Percentiles rank a stretch among this genome's conserved stretches.
Evolutionary conservation across 177 flowering plant species (phyloP).

Genomic region (Vitis hybrid): DNA sequence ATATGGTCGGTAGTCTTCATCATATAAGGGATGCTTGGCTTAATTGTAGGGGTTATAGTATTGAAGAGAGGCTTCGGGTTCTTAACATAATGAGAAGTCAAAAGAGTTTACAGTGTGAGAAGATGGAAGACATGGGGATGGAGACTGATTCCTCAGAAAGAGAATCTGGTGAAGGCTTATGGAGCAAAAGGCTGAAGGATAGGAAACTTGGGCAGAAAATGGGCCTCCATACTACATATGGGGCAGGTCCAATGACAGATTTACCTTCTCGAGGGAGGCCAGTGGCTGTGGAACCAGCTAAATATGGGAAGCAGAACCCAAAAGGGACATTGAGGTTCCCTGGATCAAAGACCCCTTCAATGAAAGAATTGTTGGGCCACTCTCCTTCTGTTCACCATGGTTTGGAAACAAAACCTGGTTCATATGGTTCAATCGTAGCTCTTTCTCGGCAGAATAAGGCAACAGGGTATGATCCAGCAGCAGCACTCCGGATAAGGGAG

Average conservation of each 20-base stretch:
- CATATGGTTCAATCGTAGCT: slow-evolving; percentile 17
- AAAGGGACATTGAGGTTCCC: slow-evolving; percentile 64
- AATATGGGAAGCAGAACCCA: slow-evolving; percentile 48
- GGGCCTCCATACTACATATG: slow-evolving; percentile 31
- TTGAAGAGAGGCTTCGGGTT: slow-evolving; percentile 75
- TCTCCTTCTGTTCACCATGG: slow-evolving; percentile 33
- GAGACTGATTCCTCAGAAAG: slow-evolving; percentile 57
- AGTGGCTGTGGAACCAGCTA: slow-evolving; percentile 31
- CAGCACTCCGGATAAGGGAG: slow-evolving; percentile 30
- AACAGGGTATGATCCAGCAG: slow-evolving; percentile 42
- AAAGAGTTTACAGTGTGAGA: slow-evolving; percentile 65
- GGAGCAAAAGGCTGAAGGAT: slow-evolving; percentile 50
- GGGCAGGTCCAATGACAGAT: slow-evolving; percentile 32
- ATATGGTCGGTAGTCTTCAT: slow-evolving; percentile 58
- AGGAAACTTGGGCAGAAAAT: slow-evolving; percentile 33
- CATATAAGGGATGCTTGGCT: slow-evolving; percentile 74
- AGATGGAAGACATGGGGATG: slow-evolving; percentile 39
- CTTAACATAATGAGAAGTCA: slow-evolving; percentile 67
- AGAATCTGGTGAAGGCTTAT: slow-evolving; percentile 52
- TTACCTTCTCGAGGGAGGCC: slow-evolving; percentile 33
- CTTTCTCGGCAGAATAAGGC: slow-evolving; percentile 24
- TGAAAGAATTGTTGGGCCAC: slow-evolving; percentile 31
- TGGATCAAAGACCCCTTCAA: slow-evolving; percentile 38
- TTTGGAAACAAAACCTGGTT: slow-evolving; percentile 38
- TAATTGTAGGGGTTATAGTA: slow-evolving; percentile 62